Evolutionary conservation across 495 filamentous ascomycete genomes (phyloP).

Genomic region (Acidomyces sp.): DNA sequence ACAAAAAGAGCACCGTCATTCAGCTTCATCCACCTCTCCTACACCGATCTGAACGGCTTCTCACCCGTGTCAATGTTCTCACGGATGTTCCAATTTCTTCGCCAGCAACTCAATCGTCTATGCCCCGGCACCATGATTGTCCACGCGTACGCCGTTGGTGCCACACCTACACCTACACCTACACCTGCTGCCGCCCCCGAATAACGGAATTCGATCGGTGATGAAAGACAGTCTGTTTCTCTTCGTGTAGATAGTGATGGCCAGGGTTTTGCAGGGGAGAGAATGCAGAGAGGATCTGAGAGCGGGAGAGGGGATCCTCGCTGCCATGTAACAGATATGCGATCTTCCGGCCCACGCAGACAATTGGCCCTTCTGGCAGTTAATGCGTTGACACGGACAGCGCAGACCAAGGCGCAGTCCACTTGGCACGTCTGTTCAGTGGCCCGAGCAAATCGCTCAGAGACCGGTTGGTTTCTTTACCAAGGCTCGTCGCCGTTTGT

Average conservation of each 20-base stretch:
- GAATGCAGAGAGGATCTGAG: constrained; percentile 14
- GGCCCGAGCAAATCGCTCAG: too few species aligned
- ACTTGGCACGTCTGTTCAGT: too few species aligned
- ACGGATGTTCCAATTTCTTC: constrained; percentile 6
- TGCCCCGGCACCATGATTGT: constrained; percentile 20
- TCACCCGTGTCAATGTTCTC: constrained; percentile 8
- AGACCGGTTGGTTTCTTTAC: not conserved
- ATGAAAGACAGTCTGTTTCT: too few species aligned
- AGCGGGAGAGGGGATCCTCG: constrained; percentile 19
- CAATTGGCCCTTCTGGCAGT: constrained; percentile 10
- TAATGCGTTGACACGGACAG: constrained; percentile 18
- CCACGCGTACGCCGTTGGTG: constrained; percentile 17
- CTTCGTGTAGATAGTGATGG: constrained; percentile 10
- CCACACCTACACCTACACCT: constrained; percentile 1
- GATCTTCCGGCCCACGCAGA: constrained; percentile 8
- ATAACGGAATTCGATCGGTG: too few species aligned
- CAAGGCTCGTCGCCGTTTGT: constrained; percentile 16
- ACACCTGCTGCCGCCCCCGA: too few species aligned
- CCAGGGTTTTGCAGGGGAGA: constrained; percentile 14
- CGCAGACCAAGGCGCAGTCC: constrained; percentile 15
- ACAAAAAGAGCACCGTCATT: constrained; percentile 19
- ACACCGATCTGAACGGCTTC: constrained; percentile 14
- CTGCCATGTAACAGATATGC: constrained; percentile 15
- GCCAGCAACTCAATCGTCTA: constrained; percentile 14
- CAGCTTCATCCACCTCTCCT: constrained; percentile 15